These are phyloP conservation scores for Pelargonium nanum DNA, from an alignment of 345 rosid species.

Conservation along the genomic window DNA sequence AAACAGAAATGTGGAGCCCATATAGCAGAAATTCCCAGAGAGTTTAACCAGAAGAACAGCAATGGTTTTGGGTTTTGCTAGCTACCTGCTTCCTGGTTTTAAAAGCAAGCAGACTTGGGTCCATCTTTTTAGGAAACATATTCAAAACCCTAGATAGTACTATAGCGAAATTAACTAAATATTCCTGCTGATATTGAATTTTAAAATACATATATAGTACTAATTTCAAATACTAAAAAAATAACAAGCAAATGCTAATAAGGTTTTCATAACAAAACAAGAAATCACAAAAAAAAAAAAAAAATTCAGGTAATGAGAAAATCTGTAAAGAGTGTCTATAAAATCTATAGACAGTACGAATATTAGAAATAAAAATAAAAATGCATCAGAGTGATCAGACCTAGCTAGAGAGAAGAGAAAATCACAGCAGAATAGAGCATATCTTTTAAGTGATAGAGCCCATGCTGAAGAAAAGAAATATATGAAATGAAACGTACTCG, in stretches of 20 bases:
- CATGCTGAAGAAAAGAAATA: background rate
- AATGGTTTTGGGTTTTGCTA: background rate
- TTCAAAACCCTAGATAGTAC: background rate
- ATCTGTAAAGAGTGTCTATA: background rate
- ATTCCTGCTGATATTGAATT: background rate
- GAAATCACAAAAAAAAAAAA: no score
- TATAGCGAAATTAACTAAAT: no score
- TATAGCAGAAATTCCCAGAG: background rate
- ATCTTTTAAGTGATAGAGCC: background rate
- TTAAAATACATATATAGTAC: background rate
- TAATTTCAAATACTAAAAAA: no score
- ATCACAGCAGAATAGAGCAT: background rate
- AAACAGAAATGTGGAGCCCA: no score
- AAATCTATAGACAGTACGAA: no score
- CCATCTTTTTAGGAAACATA: background rate
- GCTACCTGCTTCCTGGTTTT: background rate
- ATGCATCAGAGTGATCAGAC: background rate
- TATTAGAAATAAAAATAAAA: no score
- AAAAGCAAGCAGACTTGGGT: background rate
- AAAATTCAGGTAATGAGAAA: background rate
- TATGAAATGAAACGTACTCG: background rate
- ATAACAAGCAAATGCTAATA: background rate
- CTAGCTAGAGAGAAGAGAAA: background rate
- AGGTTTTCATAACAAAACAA: no score
- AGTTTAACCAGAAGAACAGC: background rate